Conservation (phyloP, 352 stramenopile genomes). For the Phytopythium chamaehyphon region DNA sequence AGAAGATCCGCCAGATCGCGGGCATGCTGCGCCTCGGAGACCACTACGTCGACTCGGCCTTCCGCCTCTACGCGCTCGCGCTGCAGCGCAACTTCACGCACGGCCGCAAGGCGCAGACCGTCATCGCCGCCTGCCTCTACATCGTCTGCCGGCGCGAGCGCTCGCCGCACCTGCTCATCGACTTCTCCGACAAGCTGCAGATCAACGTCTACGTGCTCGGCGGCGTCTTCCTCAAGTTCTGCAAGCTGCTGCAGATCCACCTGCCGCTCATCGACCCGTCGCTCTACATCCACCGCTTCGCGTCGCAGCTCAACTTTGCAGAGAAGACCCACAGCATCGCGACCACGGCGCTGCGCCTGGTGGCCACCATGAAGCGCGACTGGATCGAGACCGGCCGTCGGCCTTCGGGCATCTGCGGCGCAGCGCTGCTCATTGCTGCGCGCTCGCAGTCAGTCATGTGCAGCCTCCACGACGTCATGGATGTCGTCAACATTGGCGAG, state of each 20-base stretch:
- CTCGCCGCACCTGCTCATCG: slow-evolving; percentile 98
- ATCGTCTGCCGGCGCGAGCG: slow-evolving; percentile 98
- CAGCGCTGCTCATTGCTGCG: slow-evolving; percentile 94
- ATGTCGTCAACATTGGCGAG: slow-evolving; percentile 96
- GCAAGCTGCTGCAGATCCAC: slow-evolving; percentile 93
- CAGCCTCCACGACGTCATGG: slow-evolving; percentile 80
- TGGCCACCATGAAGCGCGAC: slow-evolving; percentile 98
- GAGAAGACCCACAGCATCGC: slow-evolving; percentile 92
- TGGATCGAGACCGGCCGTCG: slow-evolving; percentile 98
- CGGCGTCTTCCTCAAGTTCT: slow-evolving; percentile 89
- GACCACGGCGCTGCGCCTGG: slow-evolving; percentile 94
- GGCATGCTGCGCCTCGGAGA: slow-evolving; percentile 90
- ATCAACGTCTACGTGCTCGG: slow-evolving; percentile 90
- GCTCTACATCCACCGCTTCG: slow-evolving; percentile 98
- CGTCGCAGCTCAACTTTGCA: slow-evolving; percentile 97
- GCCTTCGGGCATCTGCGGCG: slow-evolving; percentile 96
- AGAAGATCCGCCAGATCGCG: slow-evolving; percentile 92
- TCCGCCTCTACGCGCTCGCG: slow-evolving; percentile 95
- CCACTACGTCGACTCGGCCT: slow-evolving; percentile 96
- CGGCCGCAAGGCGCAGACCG: slow-evolving; percentile 92
- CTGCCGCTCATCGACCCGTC: slow-evolving; percentile 98
- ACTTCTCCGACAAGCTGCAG: slow-evolving; percentile 99
- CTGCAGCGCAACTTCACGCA: slow-evolving; percentile 97
- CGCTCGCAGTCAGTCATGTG: slow-evolving; percentile 94
- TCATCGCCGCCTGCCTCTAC: slow-evolving; percentile 98